Conservation (phyloP, 768 basidiomycete species). For the Termitomyces sp. region DNA sequence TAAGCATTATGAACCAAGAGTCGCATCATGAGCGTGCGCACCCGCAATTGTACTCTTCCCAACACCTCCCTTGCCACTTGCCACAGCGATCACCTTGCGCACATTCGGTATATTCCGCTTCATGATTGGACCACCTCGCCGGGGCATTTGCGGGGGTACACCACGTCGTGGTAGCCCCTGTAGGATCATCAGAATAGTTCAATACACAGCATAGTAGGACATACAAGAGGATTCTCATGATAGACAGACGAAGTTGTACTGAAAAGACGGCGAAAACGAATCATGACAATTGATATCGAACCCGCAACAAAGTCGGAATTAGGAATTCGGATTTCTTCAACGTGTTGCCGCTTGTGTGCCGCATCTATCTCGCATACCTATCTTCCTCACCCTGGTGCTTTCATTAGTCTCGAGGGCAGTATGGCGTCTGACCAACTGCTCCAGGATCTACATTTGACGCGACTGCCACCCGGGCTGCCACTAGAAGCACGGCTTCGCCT, state of each 20-base stretch:
- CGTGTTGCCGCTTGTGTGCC: no score
- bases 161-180: slow-evolving; percentile 26
- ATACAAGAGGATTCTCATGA: slow-evolving; percentile 18
- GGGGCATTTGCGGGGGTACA: slow-evolving; percentile 54
- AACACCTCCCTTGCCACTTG: slow-evolving; percentile 93
- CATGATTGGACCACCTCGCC: slow-evolving; percentile 45
- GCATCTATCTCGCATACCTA: no score
- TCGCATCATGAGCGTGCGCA: slow-evolving; percentile 25
- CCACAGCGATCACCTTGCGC: slow-evolving; percentile 75
- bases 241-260: neutral
- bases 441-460: slow-evolving; percentile 17
- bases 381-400: slow-evolving; percentile 18
- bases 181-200: neutral
- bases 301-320: no score
- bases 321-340: no score
- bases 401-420: neutral
- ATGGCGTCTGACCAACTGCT: neutral
- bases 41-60: slow-evolving; percentile 86
- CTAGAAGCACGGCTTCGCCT: slow-evolving; percentile 15
- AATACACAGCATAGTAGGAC: neutral
- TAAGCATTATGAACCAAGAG: neutral
- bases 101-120: slow-evolving; percentile 67
- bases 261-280: neutral
- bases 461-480: slow-evolving; percentile 19
- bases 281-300: no score